Percentiles rank a stretch among this genome's conserved stretches.
Evolutionary conservation across 768 basidiomycete genomes (phyloP).

Genomic region (Mycena haematopus): DNA sequence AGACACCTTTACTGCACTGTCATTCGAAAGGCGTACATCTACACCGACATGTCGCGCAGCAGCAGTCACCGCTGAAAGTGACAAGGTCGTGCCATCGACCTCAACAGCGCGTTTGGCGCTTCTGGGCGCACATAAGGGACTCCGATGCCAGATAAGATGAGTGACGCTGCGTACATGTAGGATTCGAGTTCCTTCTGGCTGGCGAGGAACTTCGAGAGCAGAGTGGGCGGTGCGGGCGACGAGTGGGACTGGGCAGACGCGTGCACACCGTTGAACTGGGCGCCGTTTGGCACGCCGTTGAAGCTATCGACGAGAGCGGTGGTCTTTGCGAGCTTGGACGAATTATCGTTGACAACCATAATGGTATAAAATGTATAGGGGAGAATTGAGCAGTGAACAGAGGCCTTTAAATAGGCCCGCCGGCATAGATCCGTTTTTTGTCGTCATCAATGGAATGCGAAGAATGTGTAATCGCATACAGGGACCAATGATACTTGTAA

Average conservation of each 20-base stretch:
- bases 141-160: constrained; percentile 1
- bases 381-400: not conserved
- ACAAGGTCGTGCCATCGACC: constrained; percentile 69
- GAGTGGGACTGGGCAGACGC: not conserved
- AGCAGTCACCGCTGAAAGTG: constrained; percentile 71
- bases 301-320: constrained; percentile 9
- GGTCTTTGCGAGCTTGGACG: not conserved
- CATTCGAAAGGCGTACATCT: constrained; percentile 40
- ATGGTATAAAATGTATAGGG: not conserved
- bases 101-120: constrained; percentile 54
- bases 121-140: constrained; percentile 39
- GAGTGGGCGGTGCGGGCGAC: constrained; percentile 27
- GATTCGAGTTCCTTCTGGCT: constrained; percentile 58
- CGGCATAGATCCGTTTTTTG: constrained; percentile 21
- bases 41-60: constrained; percentile 62
- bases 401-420: constrained; percentile 14
- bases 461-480: not conserved
- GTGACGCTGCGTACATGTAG: constrained; percentile 52
- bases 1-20: constrained; percentile 18
- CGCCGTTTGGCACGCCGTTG: not conserved
- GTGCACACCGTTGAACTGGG: not conserved
- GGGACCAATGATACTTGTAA: not conserved
- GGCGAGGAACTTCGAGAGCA: constrained; percentile 49
- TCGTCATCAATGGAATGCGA: not conserved
- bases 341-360: constrained; percentile 24